Evolutionary conservation across 345 rosid species (phyloP).

Genomic region (Xanthoceras sorbifolium): DNA sequence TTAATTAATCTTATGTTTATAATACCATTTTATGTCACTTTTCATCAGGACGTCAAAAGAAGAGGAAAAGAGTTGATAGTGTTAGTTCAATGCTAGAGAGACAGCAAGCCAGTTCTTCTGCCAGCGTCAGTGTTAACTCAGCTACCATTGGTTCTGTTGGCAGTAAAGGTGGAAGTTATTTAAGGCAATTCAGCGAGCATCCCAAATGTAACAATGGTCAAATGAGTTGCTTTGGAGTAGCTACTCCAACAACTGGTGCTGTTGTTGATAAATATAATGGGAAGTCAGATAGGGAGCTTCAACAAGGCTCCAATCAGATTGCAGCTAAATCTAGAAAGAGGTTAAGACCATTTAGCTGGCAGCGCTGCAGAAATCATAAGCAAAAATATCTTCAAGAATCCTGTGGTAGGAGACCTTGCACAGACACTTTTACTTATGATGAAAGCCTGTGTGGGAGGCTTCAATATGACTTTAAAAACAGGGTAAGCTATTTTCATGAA

Average conservation of each 20-base stretch:
- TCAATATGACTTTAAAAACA: conserved; percentile 4
- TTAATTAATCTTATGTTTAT: not conserved
- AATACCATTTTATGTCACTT: not conserved
- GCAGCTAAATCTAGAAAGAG: conserved; percentile 27
- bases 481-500: conserved; percentile 15
- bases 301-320: conserved; percentile 14
- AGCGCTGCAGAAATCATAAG: conserved; percentile 33
- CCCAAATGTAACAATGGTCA: not conserved
- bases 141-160: conserved; percentile 16
- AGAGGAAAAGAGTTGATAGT: conserved; percentile 28
- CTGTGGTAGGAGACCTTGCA: conserved; percentile 1
- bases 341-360: conserved; percentile 40
- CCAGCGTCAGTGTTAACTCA: not conserved
- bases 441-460: conserved; percentile 8
- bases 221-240: not conserved
- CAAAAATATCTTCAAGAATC: conserved; percentile 20
- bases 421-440: not conserved
- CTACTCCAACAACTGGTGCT: conserved; percentile 2
- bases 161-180: not conserved
- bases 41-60: conserved; percentile 39
- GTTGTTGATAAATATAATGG: conserved; percentile 12
- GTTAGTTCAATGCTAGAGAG: conserved; percentile 20
- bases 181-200: not conserved
- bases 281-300: conserved; percentile 11
- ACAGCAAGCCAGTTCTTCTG: conserved; percentile 23